These are phyloP conservation scores for Ottelia alismoides DNA, from an alignment of 106 monocot genomes.

Conservation along the genomic window DNA sequence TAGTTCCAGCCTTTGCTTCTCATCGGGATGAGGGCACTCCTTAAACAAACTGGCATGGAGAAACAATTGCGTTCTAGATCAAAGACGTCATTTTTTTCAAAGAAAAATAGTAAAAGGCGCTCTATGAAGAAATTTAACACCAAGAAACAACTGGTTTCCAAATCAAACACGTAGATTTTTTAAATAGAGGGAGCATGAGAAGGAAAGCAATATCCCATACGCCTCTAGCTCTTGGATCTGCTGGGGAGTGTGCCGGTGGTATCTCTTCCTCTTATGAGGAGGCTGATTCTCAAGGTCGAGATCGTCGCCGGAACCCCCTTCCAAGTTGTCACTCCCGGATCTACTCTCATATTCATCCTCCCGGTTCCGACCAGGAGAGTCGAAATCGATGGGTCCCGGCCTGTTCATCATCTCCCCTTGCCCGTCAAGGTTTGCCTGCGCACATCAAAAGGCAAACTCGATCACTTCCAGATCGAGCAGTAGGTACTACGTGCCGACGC, in stretches of 20 bases:
- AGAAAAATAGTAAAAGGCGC: no score
- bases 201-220: conserved; percentile 18
- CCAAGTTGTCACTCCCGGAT: conserved; percentile 75
- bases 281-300: conserved; percentile 39
- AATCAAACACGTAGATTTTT: no score
- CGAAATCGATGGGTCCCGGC: conserved; percentile 10
- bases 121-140: no score
- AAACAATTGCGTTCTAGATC: no score
- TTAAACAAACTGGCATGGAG: conserved; percentile 35
- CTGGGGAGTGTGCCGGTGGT: conserved; percentile 90
- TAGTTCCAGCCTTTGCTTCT: conserved; percentile 86
- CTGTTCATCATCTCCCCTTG: conserved; percentile 4
- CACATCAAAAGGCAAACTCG: no score
- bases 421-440: conserved; percentile 43
- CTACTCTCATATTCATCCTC: conserved; percentile 71
- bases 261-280: conserved; percentile 76
- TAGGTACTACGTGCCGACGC: no score
- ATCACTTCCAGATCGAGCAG: no score
- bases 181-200: not conserved
- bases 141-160: no score
- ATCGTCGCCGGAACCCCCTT: conserved; percentile 61
- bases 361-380: conserved; percentile 4
- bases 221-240: conserved; percentile 94
- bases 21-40: conserved; percentile 89
- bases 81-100: no score